A percentile compares a stretch with the other conserved stretches of the same genome.
These are phyloP conservation scores for Kalmusia sp. DNA, from an alignment of 2,329 filamentous ascomycete species.

Conservation along the genomic window DNA sequence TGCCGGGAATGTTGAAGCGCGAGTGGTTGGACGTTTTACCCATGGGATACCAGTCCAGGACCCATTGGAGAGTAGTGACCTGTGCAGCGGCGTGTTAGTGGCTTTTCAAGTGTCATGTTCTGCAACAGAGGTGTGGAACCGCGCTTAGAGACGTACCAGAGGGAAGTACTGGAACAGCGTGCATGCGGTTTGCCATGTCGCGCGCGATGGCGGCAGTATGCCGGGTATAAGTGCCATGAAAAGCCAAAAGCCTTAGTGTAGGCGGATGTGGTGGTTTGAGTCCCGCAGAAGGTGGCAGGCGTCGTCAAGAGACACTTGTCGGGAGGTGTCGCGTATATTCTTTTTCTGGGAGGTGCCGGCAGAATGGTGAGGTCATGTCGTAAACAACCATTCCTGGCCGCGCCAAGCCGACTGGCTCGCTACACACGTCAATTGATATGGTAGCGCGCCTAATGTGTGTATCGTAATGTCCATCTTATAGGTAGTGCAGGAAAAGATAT, in stretches of 20 bases:
- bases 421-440: not conserved
- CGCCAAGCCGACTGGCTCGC: constrained; percentile 10
- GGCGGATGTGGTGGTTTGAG: not conserved
- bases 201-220: constrained; percentile 57
- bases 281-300: not conserved
- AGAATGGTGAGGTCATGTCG: constrained; percentile 8
- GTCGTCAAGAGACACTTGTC: not conserved
- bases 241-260: not conserved
- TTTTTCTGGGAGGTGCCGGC: not conserved
- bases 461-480: not conserved
- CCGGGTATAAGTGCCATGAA: constrained; percentile 52
- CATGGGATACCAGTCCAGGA: constrained; percentile 79
- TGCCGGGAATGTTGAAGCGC: constrained; percentile 84
- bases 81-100: constrained; percentile 50
- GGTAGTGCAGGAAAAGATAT: too few relatives aligned
- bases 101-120: too few relatives aligned
- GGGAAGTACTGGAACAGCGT: constrained; percentile 59
- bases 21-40: constrained; percentile 86
- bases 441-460: not conserved
- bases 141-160: constrained; percentile 50
- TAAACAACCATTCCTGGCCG: not conserved
- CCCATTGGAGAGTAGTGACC: constrained; percentile 78
- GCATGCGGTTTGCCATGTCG: constrained; percentile 57
- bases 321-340: not conserved
- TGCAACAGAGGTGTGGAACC: too few relatives aligned